A percentile compares a stretch with the other conserved stretches of the same genome.
These are phyloP conservation scores for Verticillium albo-atrum DNA, from an alignment of 2,329 filamentous ascomycete species.

Conservation along the genomic window DNA sequence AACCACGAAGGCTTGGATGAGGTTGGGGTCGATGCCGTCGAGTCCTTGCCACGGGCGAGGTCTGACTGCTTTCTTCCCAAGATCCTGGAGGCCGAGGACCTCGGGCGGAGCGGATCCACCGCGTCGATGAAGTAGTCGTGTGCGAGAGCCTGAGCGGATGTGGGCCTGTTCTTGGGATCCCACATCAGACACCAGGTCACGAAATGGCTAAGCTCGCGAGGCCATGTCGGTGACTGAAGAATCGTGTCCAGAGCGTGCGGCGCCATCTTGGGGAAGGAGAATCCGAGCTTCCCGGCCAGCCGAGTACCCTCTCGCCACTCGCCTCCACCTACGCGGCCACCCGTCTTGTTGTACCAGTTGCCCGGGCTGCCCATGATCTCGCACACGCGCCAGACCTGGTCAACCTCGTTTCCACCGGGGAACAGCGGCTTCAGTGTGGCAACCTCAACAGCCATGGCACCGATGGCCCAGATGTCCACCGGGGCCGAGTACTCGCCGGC, in stretches of 20 bases:
- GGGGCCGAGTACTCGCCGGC: conserved; percentile 96
- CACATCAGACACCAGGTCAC: conserved; percentile 99
- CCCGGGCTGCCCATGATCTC: conserved; percentile 99
- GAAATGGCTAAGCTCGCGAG: conserved; percentile 79
- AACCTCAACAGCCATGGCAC: conserved; percentile 97
- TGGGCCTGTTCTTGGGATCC: conserved; percentile 90
- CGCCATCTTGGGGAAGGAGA: conserved; percentile 99
- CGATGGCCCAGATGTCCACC: conserved; percentile 97
- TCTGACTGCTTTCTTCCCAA: conserved; percentile 89
- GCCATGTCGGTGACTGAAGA: conserved; percentile 87
- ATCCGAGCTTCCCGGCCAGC: conserved; percentile 91
- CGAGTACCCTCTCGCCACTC: conserved; percentile 96
- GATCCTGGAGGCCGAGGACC: conserved; percentile 79
- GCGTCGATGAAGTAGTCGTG: conserved; percentile 95
- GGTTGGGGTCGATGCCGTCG: conserved; percentile 47
- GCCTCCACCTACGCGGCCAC: conserved; percentile 81
- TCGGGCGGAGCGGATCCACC: conserved; percentile 86
- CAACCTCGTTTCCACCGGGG: conserved; percentile 95
- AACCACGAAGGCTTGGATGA: conserved; percentile 94
- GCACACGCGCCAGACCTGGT: conserved; percentile 97
- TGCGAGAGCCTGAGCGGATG: conserved; percentile 86
- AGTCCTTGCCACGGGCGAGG: conserved; percentile 63
- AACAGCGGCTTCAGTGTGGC: conserved; percentile 95
- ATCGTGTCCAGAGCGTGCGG: conserved; percentile 96
- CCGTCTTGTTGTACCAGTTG: conserved; percentile 94